Evolutionary conservation across 306 rosid species (phyloP), one percentile per base, ranked within the genome.

Genomic region (Dalbergia cultrata): DNA sequence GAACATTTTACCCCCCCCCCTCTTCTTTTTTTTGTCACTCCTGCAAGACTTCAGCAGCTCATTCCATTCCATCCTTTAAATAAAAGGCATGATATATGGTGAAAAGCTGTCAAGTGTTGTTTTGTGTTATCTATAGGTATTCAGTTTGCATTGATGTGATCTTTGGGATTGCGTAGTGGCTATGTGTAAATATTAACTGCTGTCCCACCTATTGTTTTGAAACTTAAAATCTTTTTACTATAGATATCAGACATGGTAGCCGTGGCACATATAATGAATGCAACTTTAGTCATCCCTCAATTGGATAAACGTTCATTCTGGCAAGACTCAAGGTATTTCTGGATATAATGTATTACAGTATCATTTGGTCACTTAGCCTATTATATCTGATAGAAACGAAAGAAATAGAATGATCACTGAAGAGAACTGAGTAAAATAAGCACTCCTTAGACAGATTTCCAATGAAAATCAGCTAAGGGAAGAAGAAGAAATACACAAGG

Each of bases 241-340:
- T 75, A 94, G 98, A 94, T 94, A 85, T 84, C 98, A 5, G 98
- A 94, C 89, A 90, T 94, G 97, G 98, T 94, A 72, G 95, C 93
- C 80, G 97, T 94, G 79, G 97, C 98, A 56, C 92, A 75, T 76
- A 89, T 92, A 59, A 89, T 94, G 96, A 92, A 94, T 84, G 97
- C 97, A 58, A 94, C 97, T 70, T 86, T 94, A 66, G 97, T 94
- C 83, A 87, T 94, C 77, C 98, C 98, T 63, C 97, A 88, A 82
- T 84, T 94, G 76, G 98, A 94, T 82, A 94, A 87, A 72, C 94
- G 97, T 59, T 94, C 98, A 54, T 94, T 94, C 84, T 94, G 97
- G 98, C 89, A 89, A 86, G 97, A 94, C 74, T 85, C 94, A 3
- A 92, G 98, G 97, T 94, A 88, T 49, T 76, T 77, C 68, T 31